Percentiles rank a stretch among this genome's conserved stretches.
Evolutionary conservation across 306 rosid species (phyloP).

Genomic region (Astragalus membranaceus): DNA sequence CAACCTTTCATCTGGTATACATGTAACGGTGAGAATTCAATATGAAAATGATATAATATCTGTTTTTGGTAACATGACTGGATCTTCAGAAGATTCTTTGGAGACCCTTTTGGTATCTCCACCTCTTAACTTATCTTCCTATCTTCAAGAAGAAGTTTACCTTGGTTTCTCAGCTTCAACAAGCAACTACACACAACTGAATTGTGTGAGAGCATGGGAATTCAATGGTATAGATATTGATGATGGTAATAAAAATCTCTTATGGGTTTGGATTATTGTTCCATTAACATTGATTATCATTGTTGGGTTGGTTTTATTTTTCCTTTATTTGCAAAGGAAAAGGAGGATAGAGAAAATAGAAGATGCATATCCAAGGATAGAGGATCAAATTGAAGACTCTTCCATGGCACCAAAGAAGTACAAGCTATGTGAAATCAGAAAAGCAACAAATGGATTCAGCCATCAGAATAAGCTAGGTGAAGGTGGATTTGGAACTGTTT

Average conservation of each 20-base stretch:
- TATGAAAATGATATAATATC: slow-evolving; percentile 15
- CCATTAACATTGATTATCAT: slow-evolving; percentile 1
- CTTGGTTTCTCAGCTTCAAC: slow-evolving; percentile 78
- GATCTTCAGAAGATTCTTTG: neutral
- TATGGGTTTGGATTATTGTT: slow-evolving; percentile 48
- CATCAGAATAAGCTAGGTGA: slow-evolving; percentile 60
- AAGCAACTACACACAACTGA: slow-evolving; percentile 37
- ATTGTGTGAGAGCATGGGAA: slow-evolving; percentile 54
- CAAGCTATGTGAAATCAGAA: slow-evolving; percentile 34
- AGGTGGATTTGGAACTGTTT: slow-evolving; percentile 87
- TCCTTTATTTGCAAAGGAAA: slow-evolving; percentile 13
- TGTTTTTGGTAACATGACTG: slow-evolving; percentile 20
- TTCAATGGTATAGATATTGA: slow-evolving; percentile 23
- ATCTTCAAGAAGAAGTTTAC: slow-evolving; percentile 27
- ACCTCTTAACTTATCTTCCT: slow-evolving; percentile 28
- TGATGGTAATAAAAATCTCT: neutral
- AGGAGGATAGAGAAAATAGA: slow-evolving; percentile 7
- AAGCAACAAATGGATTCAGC: slow-evolving; percentile 54
- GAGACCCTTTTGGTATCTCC: slow-evolving; percentile 25
- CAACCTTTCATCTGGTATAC: slow-evolving; percentile 17
- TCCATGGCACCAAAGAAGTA: slow-evolving; percentile 55
- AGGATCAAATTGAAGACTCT: slow-evolving; percentile 47
- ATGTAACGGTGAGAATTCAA: slow-evolving; percentile 11
- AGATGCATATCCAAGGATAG: slow-evolving; percentile 45
- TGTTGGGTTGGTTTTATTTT: slow-evolving; percentile 13